Evolutionary conservation across 2,329 filamentous ascomycete genomes (phyloP), one percentile per base, ranked within the genome.

Genomic region (Aspergillus sp.): DNA sequence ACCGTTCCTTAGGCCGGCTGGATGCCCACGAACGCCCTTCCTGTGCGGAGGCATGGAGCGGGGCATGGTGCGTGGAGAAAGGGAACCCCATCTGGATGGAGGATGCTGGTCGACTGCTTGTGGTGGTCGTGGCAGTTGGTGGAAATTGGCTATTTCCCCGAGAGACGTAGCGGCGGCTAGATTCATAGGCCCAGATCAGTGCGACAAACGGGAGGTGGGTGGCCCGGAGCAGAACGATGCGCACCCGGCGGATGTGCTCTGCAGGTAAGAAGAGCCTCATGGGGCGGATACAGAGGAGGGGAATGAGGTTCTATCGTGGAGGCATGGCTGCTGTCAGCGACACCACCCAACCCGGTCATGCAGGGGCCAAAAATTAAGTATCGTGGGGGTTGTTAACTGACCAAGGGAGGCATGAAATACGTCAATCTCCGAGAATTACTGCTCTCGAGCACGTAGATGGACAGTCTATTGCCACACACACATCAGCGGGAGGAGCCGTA

Each of bases 121-220:
- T 57, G 32, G 59, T 66, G 32, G 64, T 61, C 30, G 65, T 67
- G 39, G 62, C 63, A 13, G 66, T 65, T 38, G 70, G 66, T n/a
- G 67, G 64, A 25, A 63, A 61, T 19, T 65, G 66, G 39, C 57
- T 72, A 53, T 60, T 61, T 60, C 57, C 60, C 58, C 67, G 70
- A 57, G 64, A 70, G 36, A 69, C 61, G 55, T 70, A 65, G 36
- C 68, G 72, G 63, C 70, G 72, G 59, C 71, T 74, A 57, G 72
- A 70, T 66, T 79, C 85, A 69, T 84, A 88, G n/a, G 76, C 73
- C 78, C 83, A 82, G 58, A 88, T 87, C 55, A 84, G 72, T 41
- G 76, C 80, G 55, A 88, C 82, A 65, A 84, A 83, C 13, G 85
- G 85, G 50, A 82, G 72, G 72, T 88, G 85, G 2, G 85, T 87